Conservation (phyloP, 257 asterid species). For the Solanum tarapatanum region DNA sequence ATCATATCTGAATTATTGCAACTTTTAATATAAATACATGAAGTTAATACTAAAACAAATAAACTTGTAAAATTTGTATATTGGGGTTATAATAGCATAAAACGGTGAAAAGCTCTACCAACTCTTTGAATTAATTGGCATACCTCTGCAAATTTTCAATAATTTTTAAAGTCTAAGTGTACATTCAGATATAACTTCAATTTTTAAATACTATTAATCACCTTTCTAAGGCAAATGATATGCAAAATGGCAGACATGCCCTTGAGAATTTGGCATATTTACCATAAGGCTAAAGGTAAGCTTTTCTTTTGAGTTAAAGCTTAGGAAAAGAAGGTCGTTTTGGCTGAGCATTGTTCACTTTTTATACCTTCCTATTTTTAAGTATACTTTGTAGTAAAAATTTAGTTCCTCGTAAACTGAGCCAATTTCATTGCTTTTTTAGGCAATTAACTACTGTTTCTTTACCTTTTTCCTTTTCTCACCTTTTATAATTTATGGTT, state of each 20-base stretch:
- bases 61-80: background rate
- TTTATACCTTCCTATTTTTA: background rate
- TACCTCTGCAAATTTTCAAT: background rate
- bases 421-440: background rate
- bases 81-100: background rate
- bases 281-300: background rate
- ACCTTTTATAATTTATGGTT: background rate
- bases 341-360: background rate
- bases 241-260: background rate
- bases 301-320: slow-evolving; percentile 16
- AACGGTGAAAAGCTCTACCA: background rate
- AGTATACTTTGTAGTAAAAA: background rate
- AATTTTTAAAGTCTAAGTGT: background rate
- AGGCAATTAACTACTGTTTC: background rate
- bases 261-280: background rate
- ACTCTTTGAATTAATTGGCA: background rate
- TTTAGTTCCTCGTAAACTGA: background rate
- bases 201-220: background rate
- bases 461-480: background rate
- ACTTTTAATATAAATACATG: background rate
- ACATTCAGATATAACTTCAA: background rate
- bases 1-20: background rate
- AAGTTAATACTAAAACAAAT: background rate
- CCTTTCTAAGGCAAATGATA: background rate
- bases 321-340: background rate